Evolutionary conservation across 140 eudicot genomes (phyloP).

Genomic region (Stevia rebaudiana): DNA sequence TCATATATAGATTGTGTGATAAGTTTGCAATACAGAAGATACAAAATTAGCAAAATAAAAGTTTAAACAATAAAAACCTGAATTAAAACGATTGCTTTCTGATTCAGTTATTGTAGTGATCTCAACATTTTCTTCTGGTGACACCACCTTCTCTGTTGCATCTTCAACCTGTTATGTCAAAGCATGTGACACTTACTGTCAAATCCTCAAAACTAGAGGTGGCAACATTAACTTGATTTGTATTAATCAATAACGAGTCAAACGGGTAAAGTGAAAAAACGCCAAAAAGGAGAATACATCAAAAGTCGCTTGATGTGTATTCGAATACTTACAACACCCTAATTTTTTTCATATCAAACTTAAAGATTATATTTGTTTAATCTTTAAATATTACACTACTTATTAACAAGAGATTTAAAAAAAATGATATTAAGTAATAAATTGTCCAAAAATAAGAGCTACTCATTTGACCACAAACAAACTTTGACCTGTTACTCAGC

Average conservation of each 20-base stretch:
- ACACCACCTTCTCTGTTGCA: conserved; percentile 18
- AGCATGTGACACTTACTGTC: conserved; percentile 1
- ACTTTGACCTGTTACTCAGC: conserved; percentile 4
- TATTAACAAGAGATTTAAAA: not conserved
- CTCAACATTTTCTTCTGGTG: conserved; percentile 27
- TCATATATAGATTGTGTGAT: not conserved
- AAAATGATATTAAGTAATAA: not conserved
- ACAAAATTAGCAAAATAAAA: not conserved
- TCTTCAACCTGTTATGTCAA: conserved; percentile 33
- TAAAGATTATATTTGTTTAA: not conserved
- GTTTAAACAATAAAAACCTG: conserved; percentile 29
- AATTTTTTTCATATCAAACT: not conserved
- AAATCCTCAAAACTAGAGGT: conserved; percentile 14
- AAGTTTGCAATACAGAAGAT: not conserved
- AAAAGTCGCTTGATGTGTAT: not conserved
- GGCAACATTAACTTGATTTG: not conserved
- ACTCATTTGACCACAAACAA: not conserved
- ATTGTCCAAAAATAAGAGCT: not conserved
- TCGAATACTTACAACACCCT: not conserved
- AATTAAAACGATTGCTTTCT: conserved; percentile 15
- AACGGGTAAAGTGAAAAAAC: not conserved
- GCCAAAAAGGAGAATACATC: not conserved
- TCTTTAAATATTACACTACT: not conserved
- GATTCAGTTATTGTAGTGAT: conserved; percentile 18
- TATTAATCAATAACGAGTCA: not conserved